Percentiles rank a stretch among this genome's conserved stretches.
These are phyloP conservation scores for Fusarium incarnatum DNA, from an alignment of 2,329 filamentous ascomycete species.

Conservation along the genomic window DNA sequence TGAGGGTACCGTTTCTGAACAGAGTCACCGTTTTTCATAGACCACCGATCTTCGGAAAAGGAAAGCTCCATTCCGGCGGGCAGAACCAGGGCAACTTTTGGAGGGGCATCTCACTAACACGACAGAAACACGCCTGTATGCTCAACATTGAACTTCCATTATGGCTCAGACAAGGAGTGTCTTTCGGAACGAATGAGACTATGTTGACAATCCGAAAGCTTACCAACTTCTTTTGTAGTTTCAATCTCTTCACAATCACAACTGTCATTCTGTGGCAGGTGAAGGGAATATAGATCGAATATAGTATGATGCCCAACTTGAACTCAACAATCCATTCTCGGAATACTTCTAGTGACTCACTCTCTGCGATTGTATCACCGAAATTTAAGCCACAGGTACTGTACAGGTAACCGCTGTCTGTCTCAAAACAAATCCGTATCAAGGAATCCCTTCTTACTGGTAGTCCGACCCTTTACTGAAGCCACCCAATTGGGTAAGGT, in stretches of 20 bases:
- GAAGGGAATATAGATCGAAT: background rate
- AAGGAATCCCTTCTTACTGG: background rate
- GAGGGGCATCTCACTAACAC: conserved; percentile 5
- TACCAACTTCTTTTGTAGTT: background rate
- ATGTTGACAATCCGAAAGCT: background rate
- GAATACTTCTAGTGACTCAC: background rate
- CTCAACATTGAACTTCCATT: background rate
- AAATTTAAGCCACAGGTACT: background rate
- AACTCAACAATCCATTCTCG: background rate
- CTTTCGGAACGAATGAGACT: accelerated
- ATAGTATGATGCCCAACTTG: background rate
- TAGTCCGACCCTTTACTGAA: background rate
- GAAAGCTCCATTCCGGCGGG: conserved; percentile 13
- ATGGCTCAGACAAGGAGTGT: background rate
- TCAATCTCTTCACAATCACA: background rate
- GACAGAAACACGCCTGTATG: background rate
- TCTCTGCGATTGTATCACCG: background rate
- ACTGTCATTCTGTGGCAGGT: background rate
- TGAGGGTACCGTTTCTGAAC: background rate
- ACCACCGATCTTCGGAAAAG: conserved; percentile 4
- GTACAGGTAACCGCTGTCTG: background rate
- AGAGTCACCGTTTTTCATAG: background rate
- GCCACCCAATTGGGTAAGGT: background rate
- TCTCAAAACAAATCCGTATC: background rate
- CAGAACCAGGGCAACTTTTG: conserved; percentile 6